These are phyloP conservation scores for Phytophthora idaei DNA, from an alignment of 352 stramenopile species.

Conservation along the genomic window DNA sequence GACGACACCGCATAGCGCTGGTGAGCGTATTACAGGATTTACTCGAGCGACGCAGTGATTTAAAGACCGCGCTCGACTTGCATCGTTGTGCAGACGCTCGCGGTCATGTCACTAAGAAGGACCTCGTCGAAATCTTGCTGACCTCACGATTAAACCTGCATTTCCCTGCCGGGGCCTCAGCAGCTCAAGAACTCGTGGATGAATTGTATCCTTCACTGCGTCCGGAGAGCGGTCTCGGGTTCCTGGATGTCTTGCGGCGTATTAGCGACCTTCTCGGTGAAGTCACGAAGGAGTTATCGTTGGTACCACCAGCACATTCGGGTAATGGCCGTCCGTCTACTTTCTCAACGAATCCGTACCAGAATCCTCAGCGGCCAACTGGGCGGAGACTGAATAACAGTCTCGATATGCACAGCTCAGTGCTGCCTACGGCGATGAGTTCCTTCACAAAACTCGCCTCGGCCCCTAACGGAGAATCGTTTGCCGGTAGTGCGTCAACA, in stretches of 20 bases:
- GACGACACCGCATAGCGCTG: conserved; percentile 42
- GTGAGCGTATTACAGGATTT: conserved; percentile 73
- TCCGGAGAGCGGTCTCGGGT: conserved; percentile 40
- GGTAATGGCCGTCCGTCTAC: conserved; percentile 17
- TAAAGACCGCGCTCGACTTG: conserved; percentile 77
- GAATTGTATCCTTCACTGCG: conserved; percentile 52
- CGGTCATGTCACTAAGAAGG: conserved; percentile 60
- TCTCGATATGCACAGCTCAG: conserved; percentile 34
- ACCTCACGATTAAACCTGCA: conserved; percentile 66
- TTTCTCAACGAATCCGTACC: conserved; percentile 37
- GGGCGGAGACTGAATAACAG: conserved; percentile 46
- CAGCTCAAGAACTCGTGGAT: conserved; percentile 61
- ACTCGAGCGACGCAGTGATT: conserved; percentile 66
- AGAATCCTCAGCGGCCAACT: conserved; percentile 47
- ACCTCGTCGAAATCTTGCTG: conserved; percentile 70
- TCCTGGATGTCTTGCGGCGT: conserved; percentile 69
- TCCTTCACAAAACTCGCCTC: conserved; percentile 20
- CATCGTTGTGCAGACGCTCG: conserved; percentile 62
- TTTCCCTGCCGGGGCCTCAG: conserved; percentile 53
- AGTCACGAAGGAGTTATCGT: conserved; percentile 40
- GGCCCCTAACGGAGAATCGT: conserved; percentile 4
- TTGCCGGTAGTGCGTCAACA: conserved; percentile 17
- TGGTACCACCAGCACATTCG: conserved; percentile 5
- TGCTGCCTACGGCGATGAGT: conserved; percentile 27
- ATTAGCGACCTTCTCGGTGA: conserved; percentile 62